phyloP scores from a whole-genome alignment of 2,329 filamentous ascomycete species.

The Trichoderma hamatum region DNA sequence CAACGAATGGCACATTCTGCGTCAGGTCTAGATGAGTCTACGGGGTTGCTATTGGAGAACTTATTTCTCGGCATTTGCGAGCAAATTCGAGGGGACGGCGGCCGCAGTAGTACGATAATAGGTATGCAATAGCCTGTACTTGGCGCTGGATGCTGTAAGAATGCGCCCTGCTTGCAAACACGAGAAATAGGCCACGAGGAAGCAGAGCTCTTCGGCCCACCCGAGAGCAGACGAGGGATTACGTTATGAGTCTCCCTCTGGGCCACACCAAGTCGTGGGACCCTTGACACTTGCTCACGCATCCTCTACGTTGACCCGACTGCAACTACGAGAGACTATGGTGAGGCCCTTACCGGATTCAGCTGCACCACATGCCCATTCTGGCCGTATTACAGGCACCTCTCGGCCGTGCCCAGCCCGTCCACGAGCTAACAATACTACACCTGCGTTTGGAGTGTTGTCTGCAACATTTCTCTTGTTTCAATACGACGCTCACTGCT shows the following conservation, averaged over 20 bases:
- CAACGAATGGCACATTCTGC: background rate
- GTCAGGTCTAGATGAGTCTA: conserved; percentile 1
- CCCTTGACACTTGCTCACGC: conserved; percentile 13
- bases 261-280: background rate
- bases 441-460: background rate
- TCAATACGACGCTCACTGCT: background rate
- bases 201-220: background rate
- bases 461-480: background rate
- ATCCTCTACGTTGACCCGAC: background rate
- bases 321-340: background rate
- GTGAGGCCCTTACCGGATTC: conserved; percentile 1
- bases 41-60: background rate
- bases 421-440: background rate
- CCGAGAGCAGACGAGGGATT: background rate
- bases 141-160: background rate
- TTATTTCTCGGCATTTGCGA: background rate
- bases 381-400: background rate
- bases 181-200: background rate
- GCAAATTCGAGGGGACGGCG: background rate
- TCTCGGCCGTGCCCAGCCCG: background rate
- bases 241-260: conserved; percentile 2
- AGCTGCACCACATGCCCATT: conserved; percentile 15
- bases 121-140: background rate
- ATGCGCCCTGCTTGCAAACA: background rate
- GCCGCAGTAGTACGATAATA: conserved; percentile 13